phyloP scores from a whole-genome alignment of 2,329 filamentous ascomycete species.

The Bipolaris victoriae region DNA sequence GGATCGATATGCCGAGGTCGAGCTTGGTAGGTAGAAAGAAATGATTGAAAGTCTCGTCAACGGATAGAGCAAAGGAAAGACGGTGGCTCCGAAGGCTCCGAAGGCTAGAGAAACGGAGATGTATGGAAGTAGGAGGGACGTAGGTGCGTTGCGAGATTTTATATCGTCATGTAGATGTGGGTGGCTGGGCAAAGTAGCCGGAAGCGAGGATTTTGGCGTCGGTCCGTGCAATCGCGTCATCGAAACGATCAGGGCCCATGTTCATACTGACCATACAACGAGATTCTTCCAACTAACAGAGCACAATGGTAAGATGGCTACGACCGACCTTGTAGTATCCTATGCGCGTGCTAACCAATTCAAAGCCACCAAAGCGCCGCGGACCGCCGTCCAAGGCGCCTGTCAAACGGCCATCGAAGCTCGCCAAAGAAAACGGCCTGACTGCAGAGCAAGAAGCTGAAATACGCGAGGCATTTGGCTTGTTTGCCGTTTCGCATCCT shows the following conservation, averaged over 20 bases:
- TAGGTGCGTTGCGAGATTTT: neutral
- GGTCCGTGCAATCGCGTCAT: conserved; percentile 27
- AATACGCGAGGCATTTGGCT: conserved; percentile 85
- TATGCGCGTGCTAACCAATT: conserved; percentile 1
- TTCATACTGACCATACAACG: conserved; percentile 1
- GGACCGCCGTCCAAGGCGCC: conserved; percentile 29
- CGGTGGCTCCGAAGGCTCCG: neutral
- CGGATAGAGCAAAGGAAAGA: neutral
- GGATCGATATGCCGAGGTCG: neutral
- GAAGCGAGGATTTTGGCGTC: conserved; percentile 16
- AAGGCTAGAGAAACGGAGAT: neutral
- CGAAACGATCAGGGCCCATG: conserved; percentile 14
- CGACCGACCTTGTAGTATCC: neutral
- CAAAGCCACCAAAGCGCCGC: conserved; percentile 42
- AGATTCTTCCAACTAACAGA: neutral
- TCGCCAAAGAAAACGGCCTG: conserved; percentile 90
- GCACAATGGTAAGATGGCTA: conserved; percentile 26
- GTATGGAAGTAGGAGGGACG: neutral
- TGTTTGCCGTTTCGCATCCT: conserved; percentile 66
- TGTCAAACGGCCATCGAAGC: conserved; percentile 72
- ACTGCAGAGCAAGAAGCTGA: conserved; percentile 83
- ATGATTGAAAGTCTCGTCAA: neutral
- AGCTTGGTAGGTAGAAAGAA: neutral
- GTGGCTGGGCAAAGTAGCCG: neutral
- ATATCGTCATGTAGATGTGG: neutral